Evolutionary conservation across 495 filamentous ascomycete genomes (phyloP).

Genomic region (Hypoxylon lenormandii): DNA sequence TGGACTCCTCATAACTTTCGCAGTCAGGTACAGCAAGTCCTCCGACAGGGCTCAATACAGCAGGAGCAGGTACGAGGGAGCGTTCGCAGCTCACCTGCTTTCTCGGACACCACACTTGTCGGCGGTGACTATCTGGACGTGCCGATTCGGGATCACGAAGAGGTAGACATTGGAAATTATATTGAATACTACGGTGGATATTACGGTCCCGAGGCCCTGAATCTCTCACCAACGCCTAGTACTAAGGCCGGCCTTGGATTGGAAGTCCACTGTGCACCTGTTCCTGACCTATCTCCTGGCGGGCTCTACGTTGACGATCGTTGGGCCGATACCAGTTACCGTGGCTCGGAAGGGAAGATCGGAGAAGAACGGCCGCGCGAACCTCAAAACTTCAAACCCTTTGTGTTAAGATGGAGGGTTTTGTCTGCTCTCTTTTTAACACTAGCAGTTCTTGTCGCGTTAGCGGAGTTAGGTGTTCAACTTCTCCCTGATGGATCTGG

Average conservation of each 20-base stretch:
- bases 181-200: slow-evolving; percentile 24
- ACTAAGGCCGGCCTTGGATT: slow-evolving; percentile 40
- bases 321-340: slow-evolving; percentile 32
- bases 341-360: slow-evolving; percentile 36
- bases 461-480: slow-evolving; percentile 43
- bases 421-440: slow-evolving; percentile 24
- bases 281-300: slow-evolving; percentile 19
- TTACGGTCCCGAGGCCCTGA: slow-evolving; percentile 35
- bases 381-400: slow-evolving; percentile 42
- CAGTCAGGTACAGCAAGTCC: slow-evolving; percentile 38
- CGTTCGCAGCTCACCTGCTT: slow-evolving; percentile 34
- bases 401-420: slow-evolving; percentile 25
- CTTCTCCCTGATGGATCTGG: slow-evolving; percentile 38
- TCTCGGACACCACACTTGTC: slow-evolving; percentile 38
- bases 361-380: slow-evolving; percentile 16
- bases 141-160: slow-evolving; percentile 37
- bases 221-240: slow-evolving; percentile 28
- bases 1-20: slow-evolving; percentile 31
- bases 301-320: slow-evolving; percentile 37
- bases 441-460: slow-evolving; percentile 26
- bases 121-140: slow-evolving; percentile 38
- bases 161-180: slow-evolving; percentile 27
- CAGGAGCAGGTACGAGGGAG: background rate
- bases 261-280: slow-evolving; percentile 29
- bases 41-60: slow-evolving; percentile 16